These are phyloP conservation scores for Exutisphaerella laricina DNA, from an alignment of 2,329 filamentous ascomycete genomes.

Conservation along the genomic window DNA sequence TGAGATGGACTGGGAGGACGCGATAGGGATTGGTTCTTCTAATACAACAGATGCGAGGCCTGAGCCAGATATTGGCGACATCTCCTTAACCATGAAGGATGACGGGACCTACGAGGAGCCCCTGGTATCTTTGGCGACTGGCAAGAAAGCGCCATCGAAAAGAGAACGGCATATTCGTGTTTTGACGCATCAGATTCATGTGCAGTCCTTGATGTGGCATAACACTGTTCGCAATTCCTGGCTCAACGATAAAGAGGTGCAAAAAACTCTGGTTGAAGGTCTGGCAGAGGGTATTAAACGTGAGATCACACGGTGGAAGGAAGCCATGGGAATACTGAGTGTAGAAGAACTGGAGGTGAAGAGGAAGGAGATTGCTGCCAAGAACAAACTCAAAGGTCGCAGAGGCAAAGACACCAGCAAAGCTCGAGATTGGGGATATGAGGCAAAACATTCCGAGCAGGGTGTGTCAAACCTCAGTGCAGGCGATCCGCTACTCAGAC, in stretches of 20 bases:
- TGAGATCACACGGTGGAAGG: slow-evolving; percentile 68
- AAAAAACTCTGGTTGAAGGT: slow-evolving; percentile 69
- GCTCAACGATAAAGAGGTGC: slow-evolving; percentile 70
- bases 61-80: slow-evolving; percentile 29
- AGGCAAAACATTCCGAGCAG: slow-evolving; percentile 63
- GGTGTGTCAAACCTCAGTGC: slow-evolving; percentile 71
- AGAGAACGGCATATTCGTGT: slow-evolving; percentile 72
- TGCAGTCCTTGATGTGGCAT: slow-evolving; percentile 81
- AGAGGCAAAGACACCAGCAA: slow-evolving; percentile 40
- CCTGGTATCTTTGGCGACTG: slow-evolving; percentile 37
- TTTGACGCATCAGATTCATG: slow-evolving; percentile 80
- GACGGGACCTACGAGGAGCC: slow-evolving; percentile 37
- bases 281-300: slow-evolving; percentile 62
- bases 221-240: slow-evolving; percentile 82
- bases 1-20: slow-evolving; percentile 55
- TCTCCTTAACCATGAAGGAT: slow-evolving; percentile 34
- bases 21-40: slow-evolving; percentile 31
- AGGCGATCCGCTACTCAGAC: slow-evolving; percentile 71
- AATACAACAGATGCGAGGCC: slow-evolving; percentile 10
- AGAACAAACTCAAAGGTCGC: slow-evolving; percentile 35
- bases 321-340: slow-evolving; percentile 56
- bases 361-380: slow-evolving; percentile 34
- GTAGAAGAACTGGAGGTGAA: slow-evolving; percentile 37
- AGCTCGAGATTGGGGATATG: slow-evolving; percentile 64
- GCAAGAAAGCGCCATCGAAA: slow-evolving; percentile 81